Base-by-base conservation (phyloP, 495 filamentous ascomycete genomes). In the Acidiella bohemica region DNA sequence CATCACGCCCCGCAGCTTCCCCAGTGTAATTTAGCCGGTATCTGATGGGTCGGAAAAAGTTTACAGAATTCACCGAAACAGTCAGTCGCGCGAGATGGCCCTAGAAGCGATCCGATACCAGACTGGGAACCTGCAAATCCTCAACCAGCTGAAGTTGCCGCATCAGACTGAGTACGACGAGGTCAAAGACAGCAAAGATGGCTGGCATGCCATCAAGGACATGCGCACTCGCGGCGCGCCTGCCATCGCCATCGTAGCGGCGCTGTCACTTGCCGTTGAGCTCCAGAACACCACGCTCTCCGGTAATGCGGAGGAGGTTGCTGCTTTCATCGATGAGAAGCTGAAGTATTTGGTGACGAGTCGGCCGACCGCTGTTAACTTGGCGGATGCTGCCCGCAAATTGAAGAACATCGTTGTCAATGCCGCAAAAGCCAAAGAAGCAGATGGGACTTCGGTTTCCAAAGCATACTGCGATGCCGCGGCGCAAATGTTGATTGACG, bases 161-260 rank as follows among this genome's bases (percentile, higher is more conserved):
- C 85, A 93, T 50, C 70, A 81, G 46, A 76, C 81, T 53, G 67
- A 76, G 49, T 96, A 84, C 52, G 77, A 90, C 43, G 53, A 75
- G 26, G 75, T 97, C 35, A 64, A 59, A 11, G 80, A 76, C 10
- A 71, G 74, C 47, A 70, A 85, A 48, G 82, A 94, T 62, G 90
- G 81, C 12, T 96, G 86, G 70, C 72, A 86, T 58, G 83, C 84
- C 35, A 97, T 97, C 57, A 81, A 81, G 56, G 71, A 81, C 14
- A 97, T 97, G 90, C 75, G 84, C 42, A 88, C 94, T 17, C 73
- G 85, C 59, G 84, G 90, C 21, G 90, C 90, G 10, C 90, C 90
- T 14, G 90, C 92, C 28, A 97, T 97, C 53, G 90, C 92, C 24
- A 95, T 97, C 38, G 90, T 97, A 12, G 90, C 92, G 18, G 84